Evolutionary conservation across 1,284 basidiomycete species (phyloP).

Genomic region (Dichomitus squalens): DNA sequence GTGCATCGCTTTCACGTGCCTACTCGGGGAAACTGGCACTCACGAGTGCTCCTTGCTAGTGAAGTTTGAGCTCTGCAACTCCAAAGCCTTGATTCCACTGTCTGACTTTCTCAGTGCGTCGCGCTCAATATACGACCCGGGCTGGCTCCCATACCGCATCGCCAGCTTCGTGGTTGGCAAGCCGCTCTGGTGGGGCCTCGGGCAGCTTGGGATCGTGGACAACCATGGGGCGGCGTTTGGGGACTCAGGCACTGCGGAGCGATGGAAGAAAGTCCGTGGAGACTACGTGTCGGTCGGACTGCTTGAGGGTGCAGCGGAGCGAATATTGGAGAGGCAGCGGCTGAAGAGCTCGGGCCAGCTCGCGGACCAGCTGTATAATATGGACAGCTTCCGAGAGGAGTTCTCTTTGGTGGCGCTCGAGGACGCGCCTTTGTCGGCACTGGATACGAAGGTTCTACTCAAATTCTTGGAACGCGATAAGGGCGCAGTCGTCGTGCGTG

Average conservation of each 20-base stretch:
- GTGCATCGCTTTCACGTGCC: constrained; percentile 33
- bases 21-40: constrained; percentile 4
- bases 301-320: constrained; percentile 68
- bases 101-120: constrained; percentile 59
- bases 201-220: constrained; percentile 73
- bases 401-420: constrained; percentile 55
- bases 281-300: constrained; percentile 76
- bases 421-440: constrained; percentile 49
- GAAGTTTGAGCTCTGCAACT: constrained; percentile 62
- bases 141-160: constrained; percentile 69
- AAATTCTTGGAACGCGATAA: constrained; percentile 82
- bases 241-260: constrained; percentile 55
- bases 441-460: constrained; percentile 72
- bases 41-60: constrained; percentile 22
- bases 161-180: constrained; percentile 74
- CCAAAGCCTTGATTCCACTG: constrained; percentile 51
- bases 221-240: constrained; percentile 49
- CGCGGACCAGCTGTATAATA: constrained; percentile 65
- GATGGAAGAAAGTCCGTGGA: constrained; percentile 68
- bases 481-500: constrained; percentile 59
- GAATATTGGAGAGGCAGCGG: constrained; percentile 53
- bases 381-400: constrained; percentile 60
- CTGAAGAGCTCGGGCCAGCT: constrained; percentile 50
- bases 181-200: constrained; percentile 86
- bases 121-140: constrained; percentile 68